Evolutionary conservation across 1,284 basidiomycete genomes (phyloP), one percentile per base, ranked within the genome.

Genomic region (Apiotrichum sp.): DNA sequence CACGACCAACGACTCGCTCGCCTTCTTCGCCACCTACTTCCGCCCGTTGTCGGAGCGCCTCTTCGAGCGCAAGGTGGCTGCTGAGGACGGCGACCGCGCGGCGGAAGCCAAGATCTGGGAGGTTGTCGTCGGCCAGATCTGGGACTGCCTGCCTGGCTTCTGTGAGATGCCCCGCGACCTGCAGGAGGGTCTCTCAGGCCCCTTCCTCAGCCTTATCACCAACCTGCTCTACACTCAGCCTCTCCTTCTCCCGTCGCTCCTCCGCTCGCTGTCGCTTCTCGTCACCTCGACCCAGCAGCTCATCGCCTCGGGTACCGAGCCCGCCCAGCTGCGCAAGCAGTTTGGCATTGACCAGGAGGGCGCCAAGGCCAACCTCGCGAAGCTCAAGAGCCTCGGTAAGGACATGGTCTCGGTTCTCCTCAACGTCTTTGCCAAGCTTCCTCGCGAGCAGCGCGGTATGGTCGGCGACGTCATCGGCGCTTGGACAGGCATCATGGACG

Each of bases 321-420:
- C 78, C 3, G 78, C 79, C 13, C 75, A 80, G 66, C 73, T 83
- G 35, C 65, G 69, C 40, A 75, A 78, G 53, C 77, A 78, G 42
- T 83, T 83, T 51, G 81, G 80, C 22, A 65, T 82, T 32, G 78
- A 79, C 56, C 81, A 80, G 34, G 80, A 80, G 36, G 82, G 84
- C 59, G 91, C 89, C 2, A 71, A 77, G 39, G 79, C 78, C 48
- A 93, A 93, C 67, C 66, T 97, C 31, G 79, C 73, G 2, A 87
- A 89, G 72, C 80, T 98, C 56, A 84, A 83, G 49, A 80, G 80
- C 0, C 86, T 97, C 67, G 86, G 86, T 0, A 88, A 92, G 69
- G 95, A 90, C 68, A 93, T 96, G 85, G 83, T 98, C 32, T 87
- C 91, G 0, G 90, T 98, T 4, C 80, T 97, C 45, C 95, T 98